Base-by-base conservation (phyloP, 2,329 filamentous ascomycete genomes). In the Hypoxylon sp. region DNA sequence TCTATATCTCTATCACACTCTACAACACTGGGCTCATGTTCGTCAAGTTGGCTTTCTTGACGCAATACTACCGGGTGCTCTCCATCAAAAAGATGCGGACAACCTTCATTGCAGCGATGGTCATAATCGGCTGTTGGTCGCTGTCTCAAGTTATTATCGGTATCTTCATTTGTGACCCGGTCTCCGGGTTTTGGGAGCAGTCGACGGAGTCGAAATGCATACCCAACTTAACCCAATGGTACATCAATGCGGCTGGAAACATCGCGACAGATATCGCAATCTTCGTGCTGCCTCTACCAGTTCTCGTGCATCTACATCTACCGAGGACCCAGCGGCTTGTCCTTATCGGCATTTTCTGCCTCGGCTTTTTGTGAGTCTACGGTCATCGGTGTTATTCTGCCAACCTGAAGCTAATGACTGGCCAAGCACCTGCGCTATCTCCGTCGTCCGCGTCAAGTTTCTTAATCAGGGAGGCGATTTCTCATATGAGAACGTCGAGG, bases 11-110 rank as follows among this genome's bases (percentile, higher is more conserved):
- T 2, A 79, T 82, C 8, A 74, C 78, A 17, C 72, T 81, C 7
- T 82, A 82, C 65, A 80, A 81, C 46, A 64, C 67, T 31, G 76
- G 77, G 5, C 75, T 82, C 17, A 72, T 77, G 39, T 73, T 78
- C 17, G 75, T 79, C 51, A 82, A 82, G 67, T 52, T 81, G 44
- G 77, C 79, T 21, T 81, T 82, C 67, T 72, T 82, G 46, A 68
- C 76, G 2, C 79, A 81, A 54, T 82, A 81, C 59, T 78, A 80
- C 58, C 79, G 80, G 17, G 77, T 81, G n/a, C 72, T 82, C 21
- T 71, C 75, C 8, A 69, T 77, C 19, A 70, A 64, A 10, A 75
- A 74, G 63, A 78, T 80, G 74, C 73, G 75, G 37, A 76, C 60
- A 7, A 71, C 77, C 19, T 75, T 79, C 29, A 64, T 76, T n/a